Percentiles rank a stretch among this genome's conserved stretches.
Conservation (phyloP, 495 filamentous ascomycete species). For the Trichocladium antarcticum region DNA sequence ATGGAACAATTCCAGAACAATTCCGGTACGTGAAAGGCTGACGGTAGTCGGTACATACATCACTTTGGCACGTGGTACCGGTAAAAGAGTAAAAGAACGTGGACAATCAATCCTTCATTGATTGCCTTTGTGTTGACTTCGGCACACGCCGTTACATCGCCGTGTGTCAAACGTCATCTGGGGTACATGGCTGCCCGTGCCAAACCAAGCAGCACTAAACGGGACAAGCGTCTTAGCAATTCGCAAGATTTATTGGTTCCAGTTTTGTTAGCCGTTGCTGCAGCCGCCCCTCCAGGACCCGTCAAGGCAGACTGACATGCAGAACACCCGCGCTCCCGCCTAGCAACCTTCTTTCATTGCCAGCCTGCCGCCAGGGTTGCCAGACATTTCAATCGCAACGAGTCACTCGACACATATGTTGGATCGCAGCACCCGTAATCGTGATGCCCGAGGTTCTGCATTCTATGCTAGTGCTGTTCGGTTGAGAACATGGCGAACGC, state of each 20-base stretch:
- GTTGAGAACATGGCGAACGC: slow-evolving; percentile 45
- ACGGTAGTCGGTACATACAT: no score
- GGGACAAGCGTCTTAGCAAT: slow-evolving; percentile 10
- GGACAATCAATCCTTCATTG: no score
- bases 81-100: no score
- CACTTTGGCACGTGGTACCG: no score
- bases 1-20: no score
- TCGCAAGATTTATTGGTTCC: neutral
- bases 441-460: slow-evolving; percentile 20
- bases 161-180: slow-evolving; percentile 1
- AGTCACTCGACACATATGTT: slow-evolving; percentile 4
- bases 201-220: slow-evolving; percentile 6
- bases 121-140: no score
- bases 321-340: neutral
- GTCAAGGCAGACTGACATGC: slow-evolving; percentile 4
- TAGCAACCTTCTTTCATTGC: no score
- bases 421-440: slow-evolving; percentile 5
- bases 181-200: slow-evolving; percentile 10
- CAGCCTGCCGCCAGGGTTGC: neutral
- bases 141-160: no score
- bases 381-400: neutral
- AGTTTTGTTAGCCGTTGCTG: no score
- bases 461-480: slow-evolving; percentile 12
- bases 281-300: neutral
- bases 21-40: no score